phyloP scores from a whole-genome alignment of 225 moss, liverwort and hornwort genomes.

The Pseudisothecium myosuroides region DNA sequence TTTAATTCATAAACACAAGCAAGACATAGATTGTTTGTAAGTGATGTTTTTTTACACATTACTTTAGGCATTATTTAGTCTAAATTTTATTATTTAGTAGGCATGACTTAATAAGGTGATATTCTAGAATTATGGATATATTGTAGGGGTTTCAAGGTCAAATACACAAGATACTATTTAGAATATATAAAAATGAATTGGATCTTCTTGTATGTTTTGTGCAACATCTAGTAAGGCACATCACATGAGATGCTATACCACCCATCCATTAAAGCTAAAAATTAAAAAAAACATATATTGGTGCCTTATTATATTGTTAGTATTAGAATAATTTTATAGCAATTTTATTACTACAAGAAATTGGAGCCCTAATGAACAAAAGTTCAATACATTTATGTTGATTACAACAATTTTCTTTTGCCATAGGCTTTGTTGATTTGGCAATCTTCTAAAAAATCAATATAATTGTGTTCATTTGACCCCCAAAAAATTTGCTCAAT shows the following conservation, averaged over 20 bases:
- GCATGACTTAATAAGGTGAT: neutral
- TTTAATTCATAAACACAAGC: neutral
- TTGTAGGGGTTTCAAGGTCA: too few species aligned
- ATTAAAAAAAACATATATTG: neutral
- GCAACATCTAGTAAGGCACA: neutral
- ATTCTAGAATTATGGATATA: too few species aligned
- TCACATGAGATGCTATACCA: too few species aligned
- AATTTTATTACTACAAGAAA: too few species aligned
- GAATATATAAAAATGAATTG: neutral
- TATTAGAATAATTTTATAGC: neutral
- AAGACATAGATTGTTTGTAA: neutral
- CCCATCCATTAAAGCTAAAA: neutral
- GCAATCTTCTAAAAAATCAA: too few species aligned
- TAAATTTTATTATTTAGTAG: neutral
- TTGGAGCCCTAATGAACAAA: too few species aligned
- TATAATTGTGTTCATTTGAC: too few species aligned
- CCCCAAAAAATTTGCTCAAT: too few species aligned
- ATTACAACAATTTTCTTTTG: too few species aligned
- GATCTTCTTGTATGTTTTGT: neutral
- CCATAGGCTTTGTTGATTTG: too few species aligned
- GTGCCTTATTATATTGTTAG: neutral
- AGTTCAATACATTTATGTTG: too few species aligned
- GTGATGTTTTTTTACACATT: too few species aligned
- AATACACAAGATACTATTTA: neutral
- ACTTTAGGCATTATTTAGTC: neutral